phyloP scores from a whole-genome alignment of 192 early-diverging fungal genomes.

The Dimargaris xerosporica region DNA sequence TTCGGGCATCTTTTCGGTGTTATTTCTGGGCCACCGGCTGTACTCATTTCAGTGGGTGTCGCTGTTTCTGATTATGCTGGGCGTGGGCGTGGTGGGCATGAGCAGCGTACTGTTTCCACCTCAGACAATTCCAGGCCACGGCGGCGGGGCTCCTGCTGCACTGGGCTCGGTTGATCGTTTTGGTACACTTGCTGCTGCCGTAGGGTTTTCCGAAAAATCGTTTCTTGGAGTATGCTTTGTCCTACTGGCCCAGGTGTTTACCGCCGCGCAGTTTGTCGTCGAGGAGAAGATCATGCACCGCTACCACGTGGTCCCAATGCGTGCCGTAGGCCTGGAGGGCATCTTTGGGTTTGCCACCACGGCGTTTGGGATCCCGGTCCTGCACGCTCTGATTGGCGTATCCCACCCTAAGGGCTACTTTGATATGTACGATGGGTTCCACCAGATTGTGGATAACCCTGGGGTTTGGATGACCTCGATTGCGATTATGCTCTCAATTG shows the following conservation, averaged over 20 bases:
- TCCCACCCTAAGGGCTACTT: constrained; percentile 62
- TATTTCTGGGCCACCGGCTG: constrained; percentile 71
- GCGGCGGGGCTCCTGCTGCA: not conserved
- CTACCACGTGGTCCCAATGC: constrained; percentile 69
- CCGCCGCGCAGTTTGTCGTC: constrained; percentile 88
- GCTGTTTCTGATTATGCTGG: constrained; percentile 60
- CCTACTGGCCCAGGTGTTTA: constrained; percentile 81
- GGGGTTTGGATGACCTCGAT: constrained; percentile 56
- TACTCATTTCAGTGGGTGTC: constrained; percentile 69
- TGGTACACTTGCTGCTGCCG: not conserved
- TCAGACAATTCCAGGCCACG: not conserved
- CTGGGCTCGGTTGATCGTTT: not conserved
- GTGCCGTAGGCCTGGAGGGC: constrained; percentile 89
- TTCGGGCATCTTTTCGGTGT: constrained; percentile 72
- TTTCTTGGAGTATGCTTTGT: constrained; percentile 69
- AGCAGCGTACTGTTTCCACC: constrained; percentile 30
- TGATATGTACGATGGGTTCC: constrained; percentile 57
- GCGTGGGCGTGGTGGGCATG: constrained; percentile 81
- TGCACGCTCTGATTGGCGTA: constrained; percentile 54
- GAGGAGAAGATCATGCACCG: constrained; percentile 82
- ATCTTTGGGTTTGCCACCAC: constrained; percentile 69
- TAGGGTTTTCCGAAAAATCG: constrained; percentile 32
- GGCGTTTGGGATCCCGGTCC: constrained; percentile 49
- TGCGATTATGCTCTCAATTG: constrained; percentile 77
- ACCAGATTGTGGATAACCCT: constrained; percentile 46